These are phyloP conservation scores for Monilinia fructicola DNA, from an alignment of 2,329 filamentous ascomycete genomes.

Conservation along the genomic window DNA sequence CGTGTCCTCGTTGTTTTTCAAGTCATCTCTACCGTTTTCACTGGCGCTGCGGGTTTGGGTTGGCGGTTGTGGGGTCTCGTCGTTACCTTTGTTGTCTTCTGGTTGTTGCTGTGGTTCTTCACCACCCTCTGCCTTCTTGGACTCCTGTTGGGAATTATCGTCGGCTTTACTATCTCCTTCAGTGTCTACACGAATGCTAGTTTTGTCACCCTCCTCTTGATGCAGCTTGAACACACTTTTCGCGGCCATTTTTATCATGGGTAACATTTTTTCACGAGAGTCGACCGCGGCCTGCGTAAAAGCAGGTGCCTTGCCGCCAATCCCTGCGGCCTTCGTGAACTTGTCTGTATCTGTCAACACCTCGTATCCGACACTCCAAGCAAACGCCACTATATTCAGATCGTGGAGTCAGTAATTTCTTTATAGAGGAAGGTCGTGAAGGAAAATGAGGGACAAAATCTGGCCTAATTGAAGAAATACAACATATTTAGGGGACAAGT, in stretches of 20 bases:
- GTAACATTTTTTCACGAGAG: slow-evolving; percentile 5
- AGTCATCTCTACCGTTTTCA: no score
- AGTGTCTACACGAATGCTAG: slow-evolving; percentile 8
- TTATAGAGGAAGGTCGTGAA: no score
- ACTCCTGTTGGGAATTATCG: neutral
- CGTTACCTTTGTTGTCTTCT: neutral
- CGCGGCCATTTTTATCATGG: neutral
- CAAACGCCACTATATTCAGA: neutral
- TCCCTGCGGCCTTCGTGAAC: no score
- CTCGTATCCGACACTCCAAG: neutral
- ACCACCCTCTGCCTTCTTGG: neutral
- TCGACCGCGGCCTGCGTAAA: slow-evolving; percentile 3
- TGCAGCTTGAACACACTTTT: neutral
- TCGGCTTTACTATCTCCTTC: neutral
- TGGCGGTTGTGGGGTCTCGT: neutral
- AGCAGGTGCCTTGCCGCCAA: no score
- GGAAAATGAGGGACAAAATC: no score
- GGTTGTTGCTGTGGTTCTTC: neutral
- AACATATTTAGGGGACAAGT: no score
- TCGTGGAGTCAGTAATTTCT: no score
- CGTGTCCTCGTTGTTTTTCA: neutral
- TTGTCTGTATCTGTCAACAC: no score
- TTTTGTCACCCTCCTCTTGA: neutral
- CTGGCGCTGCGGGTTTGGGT: neutral
- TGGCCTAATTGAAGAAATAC: no score